These are phyloP conservation scores for Alternaria rosae DNA, from an alignment of 2,329 filamentous ascomycete genomes.

Conservation along the genomic window DNA sequence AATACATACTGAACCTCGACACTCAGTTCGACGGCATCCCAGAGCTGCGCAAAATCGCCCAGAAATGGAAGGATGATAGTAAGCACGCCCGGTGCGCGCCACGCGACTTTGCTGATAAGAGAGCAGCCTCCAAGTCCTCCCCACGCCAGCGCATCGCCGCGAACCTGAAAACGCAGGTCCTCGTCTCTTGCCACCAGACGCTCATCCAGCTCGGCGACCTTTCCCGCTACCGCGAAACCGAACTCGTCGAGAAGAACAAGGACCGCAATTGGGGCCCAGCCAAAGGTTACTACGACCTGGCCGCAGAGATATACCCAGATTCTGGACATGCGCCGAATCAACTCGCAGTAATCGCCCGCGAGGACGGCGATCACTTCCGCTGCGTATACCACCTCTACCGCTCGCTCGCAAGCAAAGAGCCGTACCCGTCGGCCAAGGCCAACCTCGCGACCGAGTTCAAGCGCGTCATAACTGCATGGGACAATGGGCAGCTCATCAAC, in stretches of 20 bases:
- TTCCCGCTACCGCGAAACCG: conserved; percentile 80
- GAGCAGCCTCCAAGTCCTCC: conserved; percentile 39
- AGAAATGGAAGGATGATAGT: conserved; percentile 50
- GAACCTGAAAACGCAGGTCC: conserved; percentile 66
- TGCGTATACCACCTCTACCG: conserved; percentile 91
- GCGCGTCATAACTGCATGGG: conserved; percentile 66
- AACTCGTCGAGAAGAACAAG: conserved; percentile 72
- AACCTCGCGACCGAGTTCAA: conserved; percentile 85
- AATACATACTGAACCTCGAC: conserved; percentile 80
- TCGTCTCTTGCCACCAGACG: conserved; percentile 80
- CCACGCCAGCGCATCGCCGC: conserved; percentile 49
- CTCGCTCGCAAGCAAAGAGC: conserved; percentile 75
- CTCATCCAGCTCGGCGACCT: conserved; percentile 90
- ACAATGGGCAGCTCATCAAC: conserved; percentile 61
- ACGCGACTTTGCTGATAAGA: conserved; percentile 47
- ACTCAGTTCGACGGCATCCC: conserved; percentile 64
- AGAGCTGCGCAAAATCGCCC: conserved; percentile 65
- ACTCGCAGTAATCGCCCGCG: conserved; percentile 82
- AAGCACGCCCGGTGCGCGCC: conserved; percentile 6
- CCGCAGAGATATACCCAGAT: conserved; percentile 76
- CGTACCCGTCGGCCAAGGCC: conserved; percentile 74
- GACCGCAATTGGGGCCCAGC: conserved; percentile 80
- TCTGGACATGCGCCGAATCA: conserved; percentile 90
- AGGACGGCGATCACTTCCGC: conserved; percentile 79
- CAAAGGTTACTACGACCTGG: conserved; percentile 83